These are phyloP conservation scores for Oryza longistaminata DNA, from an alignment of 176 grass and related monocot genomes.

Conservation along the genomic window DNA sequence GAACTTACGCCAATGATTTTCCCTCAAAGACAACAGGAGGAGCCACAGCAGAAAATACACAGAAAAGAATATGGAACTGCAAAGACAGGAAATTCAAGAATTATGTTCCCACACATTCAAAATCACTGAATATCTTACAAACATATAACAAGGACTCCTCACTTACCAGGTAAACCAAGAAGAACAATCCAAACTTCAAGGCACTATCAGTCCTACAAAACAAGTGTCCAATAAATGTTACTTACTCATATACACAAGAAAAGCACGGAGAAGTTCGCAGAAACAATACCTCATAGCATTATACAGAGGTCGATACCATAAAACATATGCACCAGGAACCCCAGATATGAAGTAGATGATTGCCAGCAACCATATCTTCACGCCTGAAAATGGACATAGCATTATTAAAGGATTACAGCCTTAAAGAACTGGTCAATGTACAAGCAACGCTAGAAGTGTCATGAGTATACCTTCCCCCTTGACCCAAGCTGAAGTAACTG, in stretches of 20 bases:
- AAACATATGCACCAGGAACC: conserved; percentile 92
- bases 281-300: conserved; percentile 79
- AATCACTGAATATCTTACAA: conserved; percentile 22
- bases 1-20: conserved; percentile 97
- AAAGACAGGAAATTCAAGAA: conserved; percentile 11
- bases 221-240: conserved; percentile 37
- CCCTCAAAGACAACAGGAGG: conserved; percentile 93
- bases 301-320: conserved; percentile 98
- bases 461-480: conserved; percentile 69
- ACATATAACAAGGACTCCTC: not conserved
- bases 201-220: conserved; percentile 94
- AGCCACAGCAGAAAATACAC: conserved; percentile 86
- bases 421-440: conserved; percentile 9
- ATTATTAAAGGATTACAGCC: conserved; percentile 17
- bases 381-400: conserved; percentile 55
- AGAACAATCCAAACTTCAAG: conserved; percentile 93
- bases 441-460: conserved; percentile 7
- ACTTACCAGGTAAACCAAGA: conserved; percentile 69
- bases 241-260: conserved; percentile 11
- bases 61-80: conserved; percentile 92
- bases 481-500: conserved; percentile 97
- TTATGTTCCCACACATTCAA: not conserved
- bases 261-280: not conserved
- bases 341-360: conserved; percentile 98
- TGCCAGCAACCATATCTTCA: conserved; percentile 94